Conservation (phyloP, 164 flowering plant species). For the Tinospora cordifolia region DNA sequence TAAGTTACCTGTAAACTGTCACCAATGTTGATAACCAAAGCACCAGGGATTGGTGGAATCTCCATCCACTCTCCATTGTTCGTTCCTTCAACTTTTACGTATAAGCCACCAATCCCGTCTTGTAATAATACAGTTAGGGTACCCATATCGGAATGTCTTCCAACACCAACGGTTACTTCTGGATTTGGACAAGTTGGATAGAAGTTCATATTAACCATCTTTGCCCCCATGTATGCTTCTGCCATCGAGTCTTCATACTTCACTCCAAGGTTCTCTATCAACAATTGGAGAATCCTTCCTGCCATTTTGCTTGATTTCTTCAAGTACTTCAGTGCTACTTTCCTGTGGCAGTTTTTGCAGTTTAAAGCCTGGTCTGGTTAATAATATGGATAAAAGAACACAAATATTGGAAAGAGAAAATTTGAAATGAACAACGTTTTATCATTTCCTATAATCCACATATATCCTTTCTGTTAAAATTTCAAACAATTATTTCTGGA, state of each 20-base stretch:
- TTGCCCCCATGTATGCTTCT: conserved; percentile 22
- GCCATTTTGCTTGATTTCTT: conserved; percentile 24
- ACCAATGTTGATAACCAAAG: conserved; percentile 40
- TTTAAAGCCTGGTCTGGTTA: no score
- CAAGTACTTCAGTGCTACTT: conserved; percentile 32
- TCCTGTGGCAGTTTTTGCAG: conserved; percentile 14
- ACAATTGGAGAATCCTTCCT: conserved; percentile 19
- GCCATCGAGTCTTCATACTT: conserved; percentile 22
- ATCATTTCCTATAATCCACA: no score
- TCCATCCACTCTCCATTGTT: conserved; percentile 36
- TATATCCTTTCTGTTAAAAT: no score
- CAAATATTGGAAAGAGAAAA: no score
- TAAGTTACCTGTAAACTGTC: conserved; percentile 31
- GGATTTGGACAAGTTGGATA: conserved; percentile 44
- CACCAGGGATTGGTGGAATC: conserved; percentile 36
- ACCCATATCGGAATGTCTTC: conserved; percentile 42
- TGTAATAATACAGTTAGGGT: conserved; percentile 33
- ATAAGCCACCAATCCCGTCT: conserved; percentile 45
- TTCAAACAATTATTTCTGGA: no score
- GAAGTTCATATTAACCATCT: conserved; percentile 33
- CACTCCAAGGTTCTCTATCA: conserved; percentile 29
- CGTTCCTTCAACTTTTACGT: conserved; percentile 21
- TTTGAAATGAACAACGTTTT: no score
- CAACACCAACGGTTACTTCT: conserved; percentile 39
- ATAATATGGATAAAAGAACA: no score